Base-by-base conservation (phyloP, 1,284 basidiomycete species). In the Boletellus deceptivus region DNA sequence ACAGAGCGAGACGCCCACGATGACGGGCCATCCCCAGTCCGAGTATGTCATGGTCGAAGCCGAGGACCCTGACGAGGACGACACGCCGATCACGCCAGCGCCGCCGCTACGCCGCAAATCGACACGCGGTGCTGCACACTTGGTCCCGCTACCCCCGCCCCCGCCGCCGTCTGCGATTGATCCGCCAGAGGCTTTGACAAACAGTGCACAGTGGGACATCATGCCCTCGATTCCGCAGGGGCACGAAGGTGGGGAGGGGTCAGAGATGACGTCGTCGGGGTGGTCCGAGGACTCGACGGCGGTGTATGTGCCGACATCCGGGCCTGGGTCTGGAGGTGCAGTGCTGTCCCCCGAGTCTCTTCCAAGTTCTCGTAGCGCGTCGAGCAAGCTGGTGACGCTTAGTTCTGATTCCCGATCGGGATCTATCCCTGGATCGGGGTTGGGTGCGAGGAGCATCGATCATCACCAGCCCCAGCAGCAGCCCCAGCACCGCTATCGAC, bases 41-140 rank as follows among this genome's bases (percentile, higher is more conserved):
- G 81, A 83, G n/a, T 84, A 79, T 60, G 80, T 83, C 35, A 76
- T 84, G 72, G 80, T 83, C 0, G 81, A 82, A 54, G 78, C 58
- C 34, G 62, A 82, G 29, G 20, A 38, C 43, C 67, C 70, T 0
- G 70, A 71, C 20, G 36, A 40, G 11, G 70, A 64, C 0, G 69
- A 68, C 6, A 58, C 65, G 2, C 68, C 72, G 8, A 69, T 73
- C 16, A 13, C 11, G 11, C 18, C 2, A 13, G 11, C 24, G 9
- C 76, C 77, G 3, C 75, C 77, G 5, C 77, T 76, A 0, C 78
- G 68, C 7, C 69, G 75, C 13, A 71, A 70, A 31, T 58, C 67
- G 6, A 66, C 65, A 36, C 73, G 75, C 20, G 62, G 70, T 4
- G 70, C 75, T 10, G 60, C 67, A 2, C 63, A 59, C 20, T 51